Conservation (phyloP, 306 rosid genomes). For the Cicer judaicum region DNA sequence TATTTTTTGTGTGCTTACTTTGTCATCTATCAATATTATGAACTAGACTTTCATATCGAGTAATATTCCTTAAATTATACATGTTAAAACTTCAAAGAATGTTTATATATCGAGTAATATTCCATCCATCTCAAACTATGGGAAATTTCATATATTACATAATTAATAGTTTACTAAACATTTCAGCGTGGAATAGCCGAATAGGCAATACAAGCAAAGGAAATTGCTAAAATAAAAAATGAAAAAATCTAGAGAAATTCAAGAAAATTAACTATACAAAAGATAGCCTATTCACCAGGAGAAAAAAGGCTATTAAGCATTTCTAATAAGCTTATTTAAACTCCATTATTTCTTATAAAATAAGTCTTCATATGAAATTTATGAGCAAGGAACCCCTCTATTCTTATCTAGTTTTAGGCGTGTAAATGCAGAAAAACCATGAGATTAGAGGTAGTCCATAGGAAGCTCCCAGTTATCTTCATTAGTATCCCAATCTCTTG, state of each 20-base stretch:
- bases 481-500: slow-evolving; percentile 51
- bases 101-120: background rate
- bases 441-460: slow-evolving; percentile 73
- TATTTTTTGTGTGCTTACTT: too few species aligned
- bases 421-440: slow-evolving; percentile 8
- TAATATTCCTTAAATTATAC: too few species aligned
- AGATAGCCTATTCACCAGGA: background rate
- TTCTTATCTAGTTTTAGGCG: background rate
- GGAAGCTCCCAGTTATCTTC: slow-evolving; percentile 90
- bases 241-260: background rate
- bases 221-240: background rate
- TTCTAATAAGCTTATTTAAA: slow-evolving; percentile 34
- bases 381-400: background rate
- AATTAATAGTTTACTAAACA: background rate
- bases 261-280: slow-evolving; percentile 38
- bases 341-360: slow-evolving; percentile 2
- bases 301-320: slow-evolving; percentile 5
- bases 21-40: too few species aligned
- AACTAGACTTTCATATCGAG: too few species aligned
- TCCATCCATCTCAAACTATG: background rate
- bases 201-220: background rate
- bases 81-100: too few species aligned
- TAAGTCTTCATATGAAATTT: background rate
- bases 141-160: slow-evolving; percentile 14
- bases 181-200: slow-evolving; percentile 12